phyloP scores from a whole-genome alignment of 1,139 yeast genomes.

The Hanseniaspora gamundiae region DNA sequence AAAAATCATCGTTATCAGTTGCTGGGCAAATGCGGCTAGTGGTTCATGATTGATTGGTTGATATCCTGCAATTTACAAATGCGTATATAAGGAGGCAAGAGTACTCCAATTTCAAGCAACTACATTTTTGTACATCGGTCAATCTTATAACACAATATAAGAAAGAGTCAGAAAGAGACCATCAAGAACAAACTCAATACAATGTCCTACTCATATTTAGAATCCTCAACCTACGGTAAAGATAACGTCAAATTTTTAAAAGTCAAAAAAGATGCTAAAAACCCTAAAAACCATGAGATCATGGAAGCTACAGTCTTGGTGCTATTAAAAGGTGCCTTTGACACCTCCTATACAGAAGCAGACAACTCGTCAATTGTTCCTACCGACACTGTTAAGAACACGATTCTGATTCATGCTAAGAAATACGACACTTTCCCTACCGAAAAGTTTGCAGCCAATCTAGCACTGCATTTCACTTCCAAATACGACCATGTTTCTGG shows the following conservation, averaged over 20 bases:
- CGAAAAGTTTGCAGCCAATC: constrained; percentile 76
- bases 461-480: constrained; percentile 66
- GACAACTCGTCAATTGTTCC: constrained; percentile 85
- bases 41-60: no score
- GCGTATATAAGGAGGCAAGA: no score
- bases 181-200: not conserved
- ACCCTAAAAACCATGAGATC: constrained; percentile 65
- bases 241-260: constrained; percentile 84
- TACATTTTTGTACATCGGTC: not conserved
- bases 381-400: constrained; percentile 88
- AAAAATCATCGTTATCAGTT: no score
- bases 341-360: constrained; percentile 69
- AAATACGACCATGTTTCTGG: constrained; percentile 71
- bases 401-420: constrained; percentile 72
- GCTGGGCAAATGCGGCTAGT: no score
- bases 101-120: no score
- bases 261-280: constrained; percentile 61
- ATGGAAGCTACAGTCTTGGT: constrained; percentile 74
- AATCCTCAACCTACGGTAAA: constrained; percentile 66
- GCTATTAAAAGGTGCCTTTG: constrained; percentile 67
- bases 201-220: constrained; percentile 23
- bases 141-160: not conserved
- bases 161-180: not conserved
- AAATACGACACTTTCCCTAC: constrained; percentile 77
- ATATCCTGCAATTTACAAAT: no score